Conservation (phyloP, 2,329 filamentous ascomycete species). For the Grosmannia serpens region DNA sequence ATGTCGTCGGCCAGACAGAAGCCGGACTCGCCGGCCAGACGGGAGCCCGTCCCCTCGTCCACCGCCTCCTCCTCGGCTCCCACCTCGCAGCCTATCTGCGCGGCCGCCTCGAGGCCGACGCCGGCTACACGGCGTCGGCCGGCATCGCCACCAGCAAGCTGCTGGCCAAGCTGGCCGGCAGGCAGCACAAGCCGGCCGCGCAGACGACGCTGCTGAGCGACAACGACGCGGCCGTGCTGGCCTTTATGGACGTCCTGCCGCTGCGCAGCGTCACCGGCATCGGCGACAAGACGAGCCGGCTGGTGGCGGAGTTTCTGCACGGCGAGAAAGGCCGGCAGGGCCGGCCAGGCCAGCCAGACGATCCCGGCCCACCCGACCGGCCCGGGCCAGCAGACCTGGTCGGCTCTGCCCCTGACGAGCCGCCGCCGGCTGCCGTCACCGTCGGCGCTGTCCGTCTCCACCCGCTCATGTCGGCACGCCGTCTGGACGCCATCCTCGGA, state of each 20-base stretch:
- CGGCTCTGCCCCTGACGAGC: conserved; percentile 9
- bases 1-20: conserved; percentile 25
- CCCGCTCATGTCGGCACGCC: conserved; percentile 48
- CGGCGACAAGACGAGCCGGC: conserved; percentile 61
- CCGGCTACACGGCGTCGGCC: conserved; percentile 79
- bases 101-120: conserved; percentile 51
- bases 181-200: conserved; percentile 71
- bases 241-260: conserved; percentile 65
- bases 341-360: conserved; percentile 18
- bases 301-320: conserved; percentile 43
- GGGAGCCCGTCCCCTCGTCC: no score
- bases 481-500: conserved; percentile 57
- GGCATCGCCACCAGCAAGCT: conserved; percentile 83
- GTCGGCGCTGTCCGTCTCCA: conserved; percentile 54
- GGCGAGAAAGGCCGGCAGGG: background rate
- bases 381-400: no score
- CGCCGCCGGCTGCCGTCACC: conserved; percentile 34
- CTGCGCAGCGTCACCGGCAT: conserved; percentile 78
- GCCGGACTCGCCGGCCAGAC: no score
- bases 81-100: conserved; percentile 71
- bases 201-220: conserved; percentile 70
- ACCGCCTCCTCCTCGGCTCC: conserved; percentile 61
- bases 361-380: no score
- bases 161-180: conserved; percentile 74
- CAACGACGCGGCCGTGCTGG: conserved; percentile 39